phyloP scores from a whole-genome alignment of 1,284 basidiomycete genomes.

The Ustilago cynodontis region DNA sequence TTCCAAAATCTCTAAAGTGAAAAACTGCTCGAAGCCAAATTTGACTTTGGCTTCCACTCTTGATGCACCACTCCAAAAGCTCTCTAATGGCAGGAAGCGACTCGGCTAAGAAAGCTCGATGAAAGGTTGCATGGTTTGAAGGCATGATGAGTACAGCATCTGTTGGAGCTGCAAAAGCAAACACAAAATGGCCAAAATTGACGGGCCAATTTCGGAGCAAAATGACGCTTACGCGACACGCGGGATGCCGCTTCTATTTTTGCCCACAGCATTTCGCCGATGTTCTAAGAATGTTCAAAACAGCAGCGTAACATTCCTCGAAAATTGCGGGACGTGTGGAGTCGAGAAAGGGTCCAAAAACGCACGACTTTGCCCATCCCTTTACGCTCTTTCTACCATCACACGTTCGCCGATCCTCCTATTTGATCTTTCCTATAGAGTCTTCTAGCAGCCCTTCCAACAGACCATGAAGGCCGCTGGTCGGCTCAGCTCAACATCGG shows the following conservation, averaged over 20 bases:
- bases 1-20: no score
- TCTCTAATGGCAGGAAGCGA: no score
- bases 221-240: not conserved
- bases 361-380: constrained; percentile 7
- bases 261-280: constrained; percentile 13
- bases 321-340: constrained; percentile 12
- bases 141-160: no score
- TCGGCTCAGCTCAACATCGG: not conserved
- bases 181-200: not conserved
- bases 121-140: not conserved
- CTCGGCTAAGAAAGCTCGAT: no score
- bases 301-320: not conserved
- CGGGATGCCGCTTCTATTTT: constrained; percentile 2
- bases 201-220: constrained; percentile 19
- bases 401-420: not conserved
- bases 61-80: no score
- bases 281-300: not conserved
- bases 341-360: constrained; percentile 31
- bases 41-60: no score
- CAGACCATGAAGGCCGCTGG: not conserved
- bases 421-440: not conserved
- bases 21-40: no score
- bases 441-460: not conserved
- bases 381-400: not conserved
- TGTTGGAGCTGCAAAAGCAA: constrained; percentile 6